These are phyloP conservation scores for Abortiporus biennis DNA, from an alignment of 1,284 basidiomycete genomes.

Conservation along the genomic window DNA sequence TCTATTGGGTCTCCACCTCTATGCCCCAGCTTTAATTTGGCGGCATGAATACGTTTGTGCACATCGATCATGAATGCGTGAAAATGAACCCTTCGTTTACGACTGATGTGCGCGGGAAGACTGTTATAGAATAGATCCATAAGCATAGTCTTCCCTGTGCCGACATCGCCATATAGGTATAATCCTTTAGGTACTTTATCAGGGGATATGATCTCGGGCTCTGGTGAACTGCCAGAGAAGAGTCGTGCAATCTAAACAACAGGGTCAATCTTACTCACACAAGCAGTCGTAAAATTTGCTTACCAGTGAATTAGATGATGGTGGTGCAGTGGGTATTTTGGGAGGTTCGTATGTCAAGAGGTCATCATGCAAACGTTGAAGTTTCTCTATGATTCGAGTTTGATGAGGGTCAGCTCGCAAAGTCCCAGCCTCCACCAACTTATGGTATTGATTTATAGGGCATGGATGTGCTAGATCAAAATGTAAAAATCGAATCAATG, in stretches of 20 bases:
- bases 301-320: conserved; percentile 25
- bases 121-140: conserved; percentile 98
- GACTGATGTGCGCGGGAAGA: conserved; percentile 69
- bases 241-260: conserved; percentile 63
- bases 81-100: conserved; percentile 90
- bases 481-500: background rate
- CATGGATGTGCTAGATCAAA: conserved; percentile 16
- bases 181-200: conserved; percentile 76
- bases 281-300: conserved; percentile 10
- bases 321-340: conserved; percentile 35
- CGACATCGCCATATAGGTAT: conserved; percentile 97
- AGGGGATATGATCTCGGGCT: conserved; percentile 31
- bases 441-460: conserved; percentile 70
- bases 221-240: conserved; percentile 41
- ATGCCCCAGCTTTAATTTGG: conserved; percentile 64
- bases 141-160: conserved; percentile 97
- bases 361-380: conserved; percentile 78
- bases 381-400: conserved; percentile 73
- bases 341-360: conserved; percentile 73
- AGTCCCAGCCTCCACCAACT: conserved; percentile 65
- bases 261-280: conserved; percentile 9
- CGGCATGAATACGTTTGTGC: conserved; percentile 85
- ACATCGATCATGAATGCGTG: conserved; percentile 99
- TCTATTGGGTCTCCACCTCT: conserved; percentile 80
- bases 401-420: conserved; percentile 83